Evolutionary conservation across 2,329 filamentous ascomycete genomes (phyloP).

Genomic region (Hymenoscyphus fructigenus): DNA sequence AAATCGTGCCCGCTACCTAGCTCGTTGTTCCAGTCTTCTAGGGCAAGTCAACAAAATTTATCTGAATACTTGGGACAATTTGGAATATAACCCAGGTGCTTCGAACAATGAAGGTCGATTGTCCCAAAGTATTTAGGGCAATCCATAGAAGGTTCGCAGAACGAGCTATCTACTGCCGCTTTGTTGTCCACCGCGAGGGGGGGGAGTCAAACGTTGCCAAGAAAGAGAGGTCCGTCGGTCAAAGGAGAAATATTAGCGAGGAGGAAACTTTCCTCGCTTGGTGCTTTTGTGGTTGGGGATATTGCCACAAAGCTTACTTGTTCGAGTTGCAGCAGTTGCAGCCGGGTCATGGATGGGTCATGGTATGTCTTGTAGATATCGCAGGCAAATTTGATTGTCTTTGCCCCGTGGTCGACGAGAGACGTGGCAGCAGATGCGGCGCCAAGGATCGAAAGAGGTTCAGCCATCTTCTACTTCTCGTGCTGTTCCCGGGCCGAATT

Average conservation of each 20-base stretch:
- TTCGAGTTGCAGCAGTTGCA: background rate
- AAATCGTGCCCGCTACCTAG: no score
- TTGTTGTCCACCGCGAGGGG: no score
- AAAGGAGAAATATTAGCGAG: background rate
- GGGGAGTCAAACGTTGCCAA: background rate
- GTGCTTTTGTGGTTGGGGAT: background rate
- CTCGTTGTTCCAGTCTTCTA: no score
- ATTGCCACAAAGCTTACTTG: slow-evolving; percentile 1
- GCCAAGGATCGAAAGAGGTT: background rate
- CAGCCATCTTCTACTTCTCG: background rate
- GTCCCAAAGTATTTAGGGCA: no score
- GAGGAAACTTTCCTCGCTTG: background rate
- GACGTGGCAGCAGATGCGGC: background rate
- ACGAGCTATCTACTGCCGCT: no score
- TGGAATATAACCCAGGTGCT: no score
- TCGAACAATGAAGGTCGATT: no score
- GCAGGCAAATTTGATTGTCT: background rate
- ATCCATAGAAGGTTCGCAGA: no score
- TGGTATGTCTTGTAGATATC: background rate
- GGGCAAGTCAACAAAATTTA: no score
- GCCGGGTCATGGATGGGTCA: background rate
- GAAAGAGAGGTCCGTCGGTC: background rate
- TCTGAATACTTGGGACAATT: no score
- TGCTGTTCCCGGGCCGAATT: background rate
- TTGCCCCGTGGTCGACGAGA: background rate